Evolutionary conservation across 2,329 filamentous ascomycete species (phyloP).

Genomic region (Xylariales sp.): DNA sequence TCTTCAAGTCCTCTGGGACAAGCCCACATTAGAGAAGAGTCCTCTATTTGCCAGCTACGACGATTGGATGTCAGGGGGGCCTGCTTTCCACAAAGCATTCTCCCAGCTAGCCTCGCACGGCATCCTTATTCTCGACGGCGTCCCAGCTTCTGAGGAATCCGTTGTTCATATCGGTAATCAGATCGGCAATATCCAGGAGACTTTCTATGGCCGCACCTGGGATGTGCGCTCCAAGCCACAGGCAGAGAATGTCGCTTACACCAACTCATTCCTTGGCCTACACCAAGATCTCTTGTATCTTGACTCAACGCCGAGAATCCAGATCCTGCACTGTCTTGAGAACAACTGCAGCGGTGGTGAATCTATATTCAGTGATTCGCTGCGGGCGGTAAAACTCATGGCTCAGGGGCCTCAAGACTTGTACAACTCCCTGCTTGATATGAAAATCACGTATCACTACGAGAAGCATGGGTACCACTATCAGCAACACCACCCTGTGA

Average conservation of each 20-base stretch:
- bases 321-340: slow-evolving; percentile 84
- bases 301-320: slow-evolving; percentile 70
- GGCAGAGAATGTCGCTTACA: slow-evolving; percentile 92
- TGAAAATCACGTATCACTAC: no score
- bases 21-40: slow-evolving; percentile 27
- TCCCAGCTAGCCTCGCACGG: slow-evolving; percentile 61
- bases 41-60: slow-evolving; percentile 61
- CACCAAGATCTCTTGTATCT: slow-evolving; percentile 95
- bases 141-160: slow-evolving; percentile 63
- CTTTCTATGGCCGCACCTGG: slow-evolving; percentile 90
- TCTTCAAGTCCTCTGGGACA: slow-evolving; percentile 40
- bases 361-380: slow-evolving; percentile 79
- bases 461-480: slow-evolving; percentile 60
- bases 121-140: slow-evolving; percentile 69
- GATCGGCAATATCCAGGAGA: slow-evolving; percentile 76
- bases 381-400: slow-evolving; percentile 51
- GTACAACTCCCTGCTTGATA: no score
- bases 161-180: slow-evolving; percentile 65
- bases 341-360: slow-evolving; percentile 78
- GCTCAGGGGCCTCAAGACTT: slow-evolving; percentile 11
- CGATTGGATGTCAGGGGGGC: slow-evolving; percentile 62
- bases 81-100: slow-evolving; percentile 57
- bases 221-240: slow-evolving; percentile 78
- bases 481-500: slow-evolving; percentile 50
- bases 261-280: slow-evolving; percentile 72